Evolutionary conservation across 192 early-diverging fungal genomes (phyloP).

Genomic region (Umbelopsis ramanniana): DNA sequence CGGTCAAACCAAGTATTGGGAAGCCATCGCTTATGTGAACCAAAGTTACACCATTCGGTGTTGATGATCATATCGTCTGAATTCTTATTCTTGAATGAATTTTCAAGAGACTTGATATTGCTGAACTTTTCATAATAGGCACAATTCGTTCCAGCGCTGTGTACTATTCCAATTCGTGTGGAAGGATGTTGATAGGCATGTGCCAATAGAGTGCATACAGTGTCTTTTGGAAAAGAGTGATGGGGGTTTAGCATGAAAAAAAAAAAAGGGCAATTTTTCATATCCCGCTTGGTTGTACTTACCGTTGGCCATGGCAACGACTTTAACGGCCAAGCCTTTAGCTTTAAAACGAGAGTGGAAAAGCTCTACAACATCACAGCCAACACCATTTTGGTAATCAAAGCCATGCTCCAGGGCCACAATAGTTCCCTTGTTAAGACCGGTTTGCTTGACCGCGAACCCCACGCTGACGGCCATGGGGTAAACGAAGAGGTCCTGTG

Average conservation of each 20-base stretch:
- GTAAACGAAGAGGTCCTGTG: constrained; percentile 70
- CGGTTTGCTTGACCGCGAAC: constrained; percentile 82
- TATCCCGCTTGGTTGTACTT: constrained; percentile 69
- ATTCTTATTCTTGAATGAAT: constrained; percentile 16
- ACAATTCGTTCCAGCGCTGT: constrained; percentile 92
- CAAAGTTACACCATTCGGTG: constrained; percentile 93
- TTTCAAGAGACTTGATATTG: constrained; percentile 51
- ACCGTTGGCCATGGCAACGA: constrained; percentile 80
- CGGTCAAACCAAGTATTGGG: constrained; percentile 84
- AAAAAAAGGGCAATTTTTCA: constrained; percentile 27
- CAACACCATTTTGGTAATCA: constrained; percentile 71
- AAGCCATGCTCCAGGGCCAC: constrained; percentile 86
- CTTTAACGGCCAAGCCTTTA: constrained; percentile 72
- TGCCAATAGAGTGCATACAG: constrained; percentile 87
- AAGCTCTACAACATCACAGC: constrained; percentile 79
- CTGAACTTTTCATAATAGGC: constrained; percentile 67
- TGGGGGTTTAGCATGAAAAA: constrained; percentile 48
- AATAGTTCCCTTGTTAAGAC: constrained; percentile 61
- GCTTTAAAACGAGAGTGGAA: constrained; percentile 73
- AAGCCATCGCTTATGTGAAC: constrained; percentile 67
- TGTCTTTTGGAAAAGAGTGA: constrained; percentile 73
- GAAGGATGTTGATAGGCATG: constrained; percentile 79
- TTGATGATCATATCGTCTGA: constrained; percentile 85
- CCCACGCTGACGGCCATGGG: constrained; percentile 82
- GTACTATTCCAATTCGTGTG: constrained; percentile 84